These are phyloP conservation scores for Claviceps humidiphila DNA, from an alignment of 2,329 filamentous ascomycete species.

Conservation along the genomic window DNA sequence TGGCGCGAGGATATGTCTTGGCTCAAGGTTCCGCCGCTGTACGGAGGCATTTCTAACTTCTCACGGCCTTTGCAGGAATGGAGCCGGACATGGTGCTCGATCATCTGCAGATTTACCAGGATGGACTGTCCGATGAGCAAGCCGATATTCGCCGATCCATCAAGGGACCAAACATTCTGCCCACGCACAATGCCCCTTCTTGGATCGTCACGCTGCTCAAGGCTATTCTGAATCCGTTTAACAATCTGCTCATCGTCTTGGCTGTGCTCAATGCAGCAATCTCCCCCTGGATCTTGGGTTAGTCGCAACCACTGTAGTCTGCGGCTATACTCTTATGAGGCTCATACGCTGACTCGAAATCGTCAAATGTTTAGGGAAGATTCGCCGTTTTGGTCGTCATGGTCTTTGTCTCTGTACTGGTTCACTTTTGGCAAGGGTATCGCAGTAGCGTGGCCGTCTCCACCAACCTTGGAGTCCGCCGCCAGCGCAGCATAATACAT, in stretches of 20 bases:
- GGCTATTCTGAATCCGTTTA: conserved; percentile 16
- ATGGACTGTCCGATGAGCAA: conserved; percentile 12
- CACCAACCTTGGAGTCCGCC: conserved; percentile 10
- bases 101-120: conserved; percentile 10
- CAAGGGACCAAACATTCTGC: conserved; percentile 13
- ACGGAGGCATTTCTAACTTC: conserved; percentile 9
- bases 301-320: neutral
- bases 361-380: conserved; percentile 3
- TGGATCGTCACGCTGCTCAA: conserved; percentile 14
- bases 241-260: conserved; percentile 12
- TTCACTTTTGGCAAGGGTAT: conserved; percentile 18
- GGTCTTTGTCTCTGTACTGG: conserved; percentile 13
- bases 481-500: neutral
- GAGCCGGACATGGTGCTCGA: conserved; percentile 8
- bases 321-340: no score
- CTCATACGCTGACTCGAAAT: neutral
- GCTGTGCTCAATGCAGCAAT: conserved; percentile 14
- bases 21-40: conserved; percentile 4
- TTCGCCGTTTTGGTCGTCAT: conserved; percentile 14
- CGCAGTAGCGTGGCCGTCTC: conserved; percentile 14
- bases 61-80: conserved; percentile 11
- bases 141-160: conserved; percentile 10
- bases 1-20: conserved; percentile 5
- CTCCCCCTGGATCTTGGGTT: conserved; percentile 10
- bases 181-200: conserved; percentile 13